Evolutionary conservation across 352 stramenopile genomes (phyloP).

Genomic region (Achlya hypogyna): DNA sequence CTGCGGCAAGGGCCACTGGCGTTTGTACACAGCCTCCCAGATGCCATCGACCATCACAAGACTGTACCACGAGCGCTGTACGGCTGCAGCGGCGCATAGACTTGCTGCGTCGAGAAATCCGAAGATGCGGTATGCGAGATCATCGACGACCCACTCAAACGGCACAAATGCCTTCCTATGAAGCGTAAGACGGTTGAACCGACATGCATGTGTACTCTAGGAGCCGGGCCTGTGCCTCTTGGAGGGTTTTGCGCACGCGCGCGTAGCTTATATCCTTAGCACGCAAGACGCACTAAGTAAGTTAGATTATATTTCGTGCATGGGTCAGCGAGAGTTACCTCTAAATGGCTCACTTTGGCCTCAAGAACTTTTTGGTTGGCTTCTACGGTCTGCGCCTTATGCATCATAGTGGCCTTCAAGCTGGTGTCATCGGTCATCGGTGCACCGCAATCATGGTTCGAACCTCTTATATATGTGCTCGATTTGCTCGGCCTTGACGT

Average conservation of each 20-base stretch:
- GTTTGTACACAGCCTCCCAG: conserved; percentile 23
- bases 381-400: conserved; percentile 23
- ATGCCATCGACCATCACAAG: conserved; percentile 21
- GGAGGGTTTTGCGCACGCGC: neutral
- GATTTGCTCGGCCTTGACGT: conserved; percentile 32
- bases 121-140: neutral
- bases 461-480: conserved; percentile 29
- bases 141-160: neutral
- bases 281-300: neutral
- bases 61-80: conserved; percentile 21
- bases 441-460: neutral
- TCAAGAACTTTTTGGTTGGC: conserved; percentile 22
- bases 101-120: neutral
- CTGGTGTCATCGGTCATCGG: neutral
- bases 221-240: neutral
- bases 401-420: conserved; percentile 23
- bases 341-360: conserved; percentile 20
- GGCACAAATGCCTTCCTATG: neutral
- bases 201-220: neutral
- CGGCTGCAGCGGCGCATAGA: neutral
- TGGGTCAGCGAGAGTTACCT: neutral
- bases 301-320: neutral
- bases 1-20: conserved; percentile 16
- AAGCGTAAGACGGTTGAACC: too few relatives aligned
- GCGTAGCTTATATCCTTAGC: conserved; percentile 1